phyloP scores from a whole-genome alignment of 768 basidiomycete species.

The Favolaschia claudopus region DNA sequence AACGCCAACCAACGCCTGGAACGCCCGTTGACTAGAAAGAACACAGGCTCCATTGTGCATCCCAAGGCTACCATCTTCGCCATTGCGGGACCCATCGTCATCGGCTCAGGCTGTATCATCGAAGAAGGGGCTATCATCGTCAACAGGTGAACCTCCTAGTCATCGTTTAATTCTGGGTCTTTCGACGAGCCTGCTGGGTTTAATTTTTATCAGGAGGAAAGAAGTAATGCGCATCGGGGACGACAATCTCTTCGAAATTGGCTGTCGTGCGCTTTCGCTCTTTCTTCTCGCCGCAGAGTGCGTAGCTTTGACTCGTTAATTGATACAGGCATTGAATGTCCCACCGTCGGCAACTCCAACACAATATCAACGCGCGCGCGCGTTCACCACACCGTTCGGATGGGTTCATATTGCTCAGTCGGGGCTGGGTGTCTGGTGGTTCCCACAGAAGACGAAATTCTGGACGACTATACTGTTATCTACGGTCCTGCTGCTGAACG shows the following conservation, averaged over 20 bases:
- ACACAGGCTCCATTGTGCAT: conserved; percentile 83
- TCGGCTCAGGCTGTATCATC: conserved; percentile 88
- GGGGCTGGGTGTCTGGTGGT: conserved; percentile 83
- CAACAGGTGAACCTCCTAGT: conserved; percentile 65
- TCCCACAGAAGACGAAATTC: conserved; percentile 77
- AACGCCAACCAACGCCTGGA: background rate
- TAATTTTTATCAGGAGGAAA: conserved; percentile 68
- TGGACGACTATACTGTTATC: conserved; percentile 85
- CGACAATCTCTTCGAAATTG: conserved; percentile 93
- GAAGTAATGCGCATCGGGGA: conserved; percentile 94
- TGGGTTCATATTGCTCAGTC: conserved; percentile 83
- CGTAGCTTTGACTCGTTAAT: too few species aligned
- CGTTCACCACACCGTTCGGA: conserved; percentile 82
- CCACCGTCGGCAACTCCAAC: conserved; percentile 84
- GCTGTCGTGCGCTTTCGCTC: conserved; percentile 73
- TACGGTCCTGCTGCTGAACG: conserved; percentile 81
- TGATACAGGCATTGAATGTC: conserved; percentile 81
- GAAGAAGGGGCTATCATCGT: conserved; percentile 93
- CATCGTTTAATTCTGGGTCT: background rate
- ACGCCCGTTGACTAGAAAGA: conserved; percentile 1
- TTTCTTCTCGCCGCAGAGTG: background rate
- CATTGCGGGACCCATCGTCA: conserved; percentile 87
- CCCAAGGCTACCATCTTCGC: conserved; percentile 95
- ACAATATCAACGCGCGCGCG: conserved; percentile 86
- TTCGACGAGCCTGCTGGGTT: background rate